A percentile compares a stretch with the other conserved stretches of the same genome.
These are phyloP conservation scores for Eucalyptus virginea DNA, from an alignment of 345 rosid species.

Conservation along the genomic window DNA sequence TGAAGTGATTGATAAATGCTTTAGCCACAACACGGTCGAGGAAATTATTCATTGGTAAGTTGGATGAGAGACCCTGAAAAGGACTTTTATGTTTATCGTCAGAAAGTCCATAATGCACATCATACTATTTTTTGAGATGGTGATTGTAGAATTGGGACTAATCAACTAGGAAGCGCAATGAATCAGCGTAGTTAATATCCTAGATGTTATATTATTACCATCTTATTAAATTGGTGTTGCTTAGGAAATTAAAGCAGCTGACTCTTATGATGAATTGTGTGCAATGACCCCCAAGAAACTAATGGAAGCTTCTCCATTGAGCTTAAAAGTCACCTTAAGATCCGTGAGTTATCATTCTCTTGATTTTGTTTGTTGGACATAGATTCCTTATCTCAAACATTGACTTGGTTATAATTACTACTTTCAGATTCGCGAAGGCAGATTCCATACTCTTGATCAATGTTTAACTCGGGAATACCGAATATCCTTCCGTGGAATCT, in stretches of 20 bases:
- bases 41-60: too few species aligned
- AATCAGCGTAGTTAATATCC: not conserved
- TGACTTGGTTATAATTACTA: not conserved
- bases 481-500: conserved; percentile 45
- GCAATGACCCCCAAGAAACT: conserved; percentile 39
- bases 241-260: conserved; percentile 53
- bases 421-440: conserved; percentile 75
- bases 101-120: not conserved
- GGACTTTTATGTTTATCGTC: too few species aligned
- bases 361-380: not conserved
- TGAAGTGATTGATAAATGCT: too few species aligned
- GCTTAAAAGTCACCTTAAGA: conserved; percentile 75
- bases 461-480: conserved; percentile 81
- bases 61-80: too few species aligned
- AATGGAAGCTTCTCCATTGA: conserved; percentile 83
- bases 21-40: too few species aligned
- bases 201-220: not conserved
- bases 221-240: not conserved
- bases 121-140: not conserved
- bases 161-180: not conserved
- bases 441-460: conserved; percentile 80
- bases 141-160: not conserved
- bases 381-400: not conserved
- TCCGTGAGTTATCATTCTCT: conserved; percentile 41
- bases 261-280: conserved; percentile 47